Evolutionary conservation across 257 asterid species (phyloP), one percentile per base, ranked within the genome.

Genomic region (Nicotiana undulata): DNA sequence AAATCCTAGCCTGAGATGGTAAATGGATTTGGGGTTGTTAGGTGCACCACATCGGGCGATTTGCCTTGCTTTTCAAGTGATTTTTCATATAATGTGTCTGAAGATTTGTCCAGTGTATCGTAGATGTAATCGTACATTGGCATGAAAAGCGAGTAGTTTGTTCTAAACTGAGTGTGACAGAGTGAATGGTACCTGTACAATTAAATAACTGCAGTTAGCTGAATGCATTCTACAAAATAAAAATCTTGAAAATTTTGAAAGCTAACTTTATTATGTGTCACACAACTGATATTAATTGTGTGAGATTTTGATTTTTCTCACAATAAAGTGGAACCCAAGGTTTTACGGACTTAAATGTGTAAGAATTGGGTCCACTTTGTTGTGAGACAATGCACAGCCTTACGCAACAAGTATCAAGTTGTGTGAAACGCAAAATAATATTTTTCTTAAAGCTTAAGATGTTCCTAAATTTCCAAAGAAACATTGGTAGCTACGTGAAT

Each of bases 141-240:
- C 98, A 94, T 93, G 96, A 94, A 94, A 0, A 94, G 94, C 0
- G 98, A 91, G 81, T 93, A 94, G 44, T 94, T 94, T 12, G 98
- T 94, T 64, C 97, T 86, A 20, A 94, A 94, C 61, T 94, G 98
- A 9, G 98, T 94, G 79, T 94, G 98, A 59, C 93, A 98, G 77
- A 94, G 83, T 1, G 98, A 94, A 79, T 94, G 98, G 83, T 83
- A 94, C 90, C 98, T 94, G 88, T 46, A 40, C 4, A 53, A 74
- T 70, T 75, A 83, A 83, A 13, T 67, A 67, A 17, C 31, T 16
- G 58, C 18, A 29, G 40, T 75, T 60, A 82, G 76, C 56, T 72
- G 37, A 37, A 37, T n/a, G 4, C 10, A 10, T 34, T 18, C 4
- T 2, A 16, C 0, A 66, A n/a, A 66, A 66, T 18, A 20, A 32